phyloP scores from a whole-genome alignment of 2,329 filamentous ascomycete species.

The Stemphylium lycopersici region DNA sequence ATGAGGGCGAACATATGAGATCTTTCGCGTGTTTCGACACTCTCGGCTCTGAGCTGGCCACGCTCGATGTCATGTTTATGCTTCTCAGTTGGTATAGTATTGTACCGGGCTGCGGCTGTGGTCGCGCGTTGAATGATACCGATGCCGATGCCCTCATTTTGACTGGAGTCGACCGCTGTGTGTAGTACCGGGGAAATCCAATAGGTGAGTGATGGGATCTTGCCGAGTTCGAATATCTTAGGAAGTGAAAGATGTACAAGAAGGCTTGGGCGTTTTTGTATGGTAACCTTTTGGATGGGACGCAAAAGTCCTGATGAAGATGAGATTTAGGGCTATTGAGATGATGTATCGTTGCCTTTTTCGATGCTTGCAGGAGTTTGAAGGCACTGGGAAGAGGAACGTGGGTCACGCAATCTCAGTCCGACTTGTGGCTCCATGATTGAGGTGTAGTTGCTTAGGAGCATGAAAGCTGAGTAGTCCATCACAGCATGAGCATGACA shows the following conservation, averaged over 20 bases:
- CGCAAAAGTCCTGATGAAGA: no score
- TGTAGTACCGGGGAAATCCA: conserved; percentile 11
- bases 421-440: background rate
- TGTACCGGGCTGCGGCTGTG: conserved; percentile 8
- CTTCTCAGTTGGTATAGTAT: conserved; percentile 11
- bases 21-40: conserved; percentile 18
- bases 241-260: background rate
- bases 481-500: background rate
- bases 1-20: conserved; percentile 18
- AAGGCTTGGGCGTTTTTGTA: background rate
- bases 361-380: background rate
- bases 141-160: conserved; percentile 13
- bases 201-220: background rate
- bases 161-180: conserved; percentile 13
- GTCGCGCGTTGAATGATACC: conserved; percentile 16
- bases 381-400: background rate
- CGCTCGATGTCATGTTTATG: conserved; percentile 13
- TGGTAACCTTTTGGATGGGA: no score
- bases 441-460: background rate
- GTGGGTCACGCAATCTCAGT: background rate
- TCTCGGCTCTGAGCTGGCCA: conserved; percentile 10
- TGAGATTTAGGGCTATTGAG: background rate
- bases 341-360: background rate
- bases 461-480: background rate
- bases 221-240: background rate